A percentile compares a stretch with the other conserved stretches of the same genome.
Conservation (phyloP, 352 stramenopile species). For the Globisporangium orthogonon region DNA sequence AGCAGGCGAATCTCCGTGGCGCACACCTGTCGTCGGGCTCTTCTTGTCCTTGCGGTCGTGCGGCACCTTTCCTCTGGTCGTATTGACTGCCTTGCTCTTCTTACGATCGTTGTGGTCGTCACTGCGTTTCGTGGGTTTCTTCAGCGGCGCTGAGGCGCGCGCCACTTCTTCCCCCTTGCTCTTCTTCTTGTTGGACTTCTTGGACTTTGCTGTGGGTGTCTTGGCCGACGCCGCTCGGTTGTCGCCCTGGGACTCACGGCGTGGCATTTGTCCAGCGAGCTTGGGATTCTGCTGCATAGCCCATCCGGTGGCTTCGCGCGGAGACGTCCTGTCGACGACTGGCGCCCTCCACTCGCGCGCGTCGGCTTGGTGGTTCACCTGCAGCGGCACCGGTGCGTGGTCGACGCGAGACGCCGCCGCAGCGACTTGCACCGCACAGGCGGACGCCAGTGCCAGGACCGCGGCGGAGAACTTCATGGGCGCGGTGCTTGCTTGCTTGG, state of each 20-base stretch:
- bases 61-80: too few relatives aligned
- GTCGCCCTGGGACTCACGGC: neutral
- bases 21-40: neutral
- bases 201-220: neutral
- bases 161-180: neutral
- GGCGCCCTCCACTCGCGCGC: constrained; percentile 5
- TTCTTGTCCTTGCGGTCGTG: neutral
- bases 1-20: neutral
- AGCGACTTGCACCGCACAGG: neutral
- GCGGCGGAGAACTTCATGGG: neutral
- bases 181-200: neutral
- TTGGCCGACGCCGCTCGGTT: neutral
- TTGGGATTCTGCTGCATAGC: neutral
- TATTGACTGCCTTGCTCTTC: too few relatives aligned
- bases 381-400: neutral
- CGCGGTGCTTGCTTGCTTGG: neutral
- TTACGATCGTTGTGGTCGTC: too few relatives aligned
- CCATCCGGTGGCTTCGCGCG: neutral
- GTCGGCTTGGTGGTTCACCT: neutral
- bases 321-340: constrained; percentile 4
- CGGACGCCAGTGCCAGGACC: neutral
- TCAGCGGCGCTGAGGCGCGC: neutral
- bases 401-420: neutral
- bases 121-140: neutral
- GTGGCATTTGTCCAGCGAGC: neutral